Evolutionary conservation across 2,329 filamentous ascomycete species (phyloP), one percentile per base, ranked within the genome.

Genomic region (Aspergillus sp.): DNA sequence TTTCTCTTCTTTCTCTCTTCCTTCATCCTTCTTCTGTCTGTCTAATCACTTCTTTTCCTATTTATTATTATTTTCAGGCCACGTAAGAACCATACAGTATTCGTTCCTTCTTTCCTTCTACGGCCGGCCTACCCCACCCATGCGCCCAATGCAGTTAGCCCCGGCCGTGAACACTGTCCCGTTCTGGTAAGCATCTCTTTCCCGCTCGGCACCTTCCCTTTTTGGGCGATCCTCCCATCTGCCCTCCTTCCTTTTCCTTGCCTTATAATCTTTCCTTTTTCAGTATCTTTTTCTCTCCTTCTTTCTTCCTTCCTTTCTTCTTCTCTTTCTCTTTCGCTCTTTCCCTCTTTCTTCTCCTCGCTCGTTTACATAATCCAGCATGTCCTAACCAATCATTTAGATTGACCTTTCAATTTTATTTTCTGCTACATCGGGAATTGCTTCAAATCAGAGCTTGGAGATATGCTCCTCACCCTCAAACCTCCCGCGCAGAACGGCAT

Each of bases 391-490:
- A 19, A 19, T 19, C 19, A 19, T 19, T 19, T 19, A 19, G 19
- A 19, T 19, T 19, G 19, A 19, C 19, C 4, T 19, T 19, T 19
- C 11, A 27, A 31, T 10, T 27, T 33, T 33, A 38, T 19, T 30
- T 30, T 13, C 27, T 26, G 31, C 26, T 11, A 28, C 42, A 35
- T 33, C 10, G 19, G 19, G 19, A 19, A 19, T 19, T 19, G 19
- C 19, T 19, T 19, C 19, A 19, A 2, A 19, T 19, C 19, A n/a
- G 36, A 28, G 36, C 30, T 38, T 38, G 36, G 32, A 44, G 46
- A 39, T 33, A 75, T 75, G 73, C 73, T 75, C 66, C 73, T 77
- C 64, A 76, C 73, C 54, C 61, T 75, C 45, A 74, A 74, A 55
- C 68, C 72, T 56, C 65, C 66, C 51, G 62, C 67, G 59, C 67